phyloP scores from a whole-genome alignment of 257 asterid genomes.

The Nicotiana obtusifolia region DNA sequence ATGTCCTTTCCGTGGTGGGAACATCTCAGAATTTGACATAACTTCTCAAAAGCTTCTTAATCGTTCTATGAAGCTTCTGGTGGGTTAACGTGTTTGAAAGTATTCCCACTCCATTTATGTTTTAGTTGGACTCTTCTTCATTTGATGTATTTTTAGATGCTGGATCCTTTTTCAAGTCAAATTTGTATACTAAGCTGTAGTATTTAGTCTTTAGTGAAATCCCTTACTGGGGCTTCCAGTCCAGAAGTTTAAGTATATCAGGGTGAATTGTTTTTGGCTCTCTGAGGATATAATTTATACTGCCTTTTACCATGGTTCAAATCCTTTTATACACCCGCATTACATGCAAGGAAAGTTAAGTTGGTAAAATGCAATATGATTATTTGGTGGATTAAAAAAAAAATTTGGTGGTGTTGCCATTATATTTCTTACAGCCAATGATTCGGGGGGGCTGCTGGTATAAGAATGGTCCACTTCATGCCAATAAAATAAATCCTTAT shows the following conservation, averaged over 20 bases:
- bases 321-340: background rate
- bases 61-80: background rate
- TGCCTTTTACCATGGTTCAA: background rate
- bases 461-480: conserved; percentile 1
- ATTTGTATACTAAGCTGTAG: background rate
- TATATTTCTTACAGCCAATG: background rate
- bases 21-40: background rate
- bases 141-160: background rate
- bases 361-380: background rate
- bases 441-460: background rate
- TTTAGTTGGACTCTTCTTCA: background rate
- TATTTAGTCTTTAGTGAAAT: background rate
- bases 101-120: background rate
- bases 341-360: background rate
- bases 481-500: background rate
- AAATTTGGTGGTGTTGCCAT: background rate
- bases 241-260: background rate
- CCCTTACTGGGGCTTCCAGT: background rate
- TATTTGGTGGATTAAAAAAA: background rate
- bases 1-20: conserved; percentile 12
- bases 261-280: background rate
- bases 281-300: background rate
- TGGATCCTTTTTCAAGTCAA: background rate
- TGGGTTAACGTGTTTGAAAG: background rate
- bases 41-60: background rate